Evolutionary conservation across 352 stramenopile species (phyloP), one percentile per base, ranked within the genome.

Genomic region (Peronospora destructor): DNA sequence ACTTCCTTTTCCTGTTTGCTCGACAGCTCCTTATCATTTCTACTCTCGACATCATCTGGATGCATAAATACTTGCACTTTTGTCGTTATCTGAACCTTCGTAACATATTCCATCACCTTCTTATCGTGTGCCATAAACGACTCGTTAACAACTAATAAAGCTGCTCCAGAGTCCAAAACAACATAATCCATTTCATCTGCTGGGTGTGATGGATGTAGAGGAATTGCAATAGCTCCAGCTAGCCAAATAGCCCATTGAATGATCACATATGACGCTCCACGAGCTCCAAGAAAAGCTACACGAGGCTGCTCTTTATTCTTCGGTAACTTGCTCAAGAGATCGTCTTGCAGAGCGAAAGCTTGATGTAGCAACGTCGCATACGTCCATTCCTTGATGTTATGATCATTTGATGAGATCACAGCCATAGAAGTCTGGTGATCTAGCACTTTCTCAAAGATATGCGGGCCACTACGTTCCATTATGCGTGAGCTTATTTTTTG

Each of bases 211-310:
- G 70, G 44, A 47, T 85, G 77, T 21, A 91, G 61, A 5, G 79
- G 81, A 35, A 92, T 78, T 0, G 71, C 78, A 33, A 88, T 65
- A 28, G 56, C 73, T 8, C 76, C 81, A 0, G 73, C 67, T 9
- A 85, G 64, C 81, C 81, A 94, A 50, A 85, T 83, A 2, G 68
- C 79, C 77, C 76, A 94, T 44, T 88, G 73, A 19, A 84, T 78
- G 8, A 68, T 52, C 11, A 91, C 46, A 48, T 86, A 90, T 39
- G 71, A 70, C 30, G 71, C 58, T 0, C 60, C 71, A 30, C 71
- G 71, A 30, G 50, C 59, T 36, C 71, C 68, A 12, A 85, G 62
- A 30, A 70, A 53, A 10, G 69, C 68, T 5, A 85, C 47, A 17
- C 68, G 68, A 42, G 61, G 61, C 35, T 73, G 57, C 8, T 60